These are phyloP conservation scores for Camillea tinctor DNA, from an alignment of 2,329 filamentous ascomycete species.

Conservation along the genomic window DNA sequence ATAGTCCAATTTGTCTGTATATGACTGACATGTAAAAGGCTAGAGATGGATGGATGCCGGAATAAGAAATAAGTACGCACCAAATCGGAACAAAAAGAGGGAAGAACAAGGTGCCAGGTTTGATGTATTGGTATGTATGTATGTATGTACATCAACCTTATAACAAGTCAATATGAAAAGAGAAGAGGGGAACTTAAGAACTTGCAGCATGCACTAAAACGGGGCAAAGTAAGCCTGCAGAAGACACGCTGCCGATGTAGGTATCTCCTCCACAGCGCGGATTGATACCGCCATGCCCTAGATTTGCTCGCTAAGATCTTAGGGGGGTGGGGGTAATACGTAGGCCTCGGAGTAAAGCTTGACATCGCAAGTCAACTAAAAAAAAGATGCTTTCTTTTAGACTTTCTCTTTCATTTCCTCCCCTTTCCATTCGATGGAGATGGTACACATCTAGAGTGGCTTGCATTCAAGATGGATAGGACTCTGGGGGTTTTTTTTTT, in stretches of 20 bases:
- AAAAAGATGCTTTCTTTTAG: too few species aligned
- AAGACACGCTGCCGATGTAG: not conserved
- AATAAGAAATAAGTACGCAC: not conserved
- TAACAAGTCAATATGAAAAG: not conserved
- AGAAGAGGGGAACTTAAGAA: not conserved
- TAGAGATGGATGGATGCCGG: not conserved
- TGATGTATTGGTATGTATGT: too few species aligned
- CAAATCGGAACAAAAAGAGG: not conserved
- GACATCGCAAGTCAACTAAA: not conserved
- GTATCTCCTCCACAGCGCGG: not conserved
- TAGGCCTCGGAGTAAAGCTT: not conserved
- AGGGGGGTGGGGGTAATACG: not conserved
- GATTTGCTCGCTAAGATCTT: not conserved
- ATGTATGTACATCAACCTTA: not conserved
- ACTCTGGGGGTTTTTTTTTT: too few species aligned
- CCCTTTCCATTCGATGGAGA: too few species aligned
- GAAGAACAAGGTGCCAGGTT: not conserved
- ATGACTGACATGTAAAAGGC: not conserved
- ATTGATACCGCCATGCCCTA: not conserved
- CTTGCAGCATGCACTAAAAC: not conserved
- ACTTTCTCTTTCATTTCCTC: too few species aligned
- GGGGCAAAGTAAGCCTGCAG: not conserved
- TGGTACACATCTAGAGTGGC: too few species aligned
- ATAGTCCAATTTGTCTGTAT: not conserved
- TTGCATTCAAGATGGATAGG: not conserved